Conservation (phyloP, 1,139 yeast species). For the Citeromyces hawaiiensis region DNA sequence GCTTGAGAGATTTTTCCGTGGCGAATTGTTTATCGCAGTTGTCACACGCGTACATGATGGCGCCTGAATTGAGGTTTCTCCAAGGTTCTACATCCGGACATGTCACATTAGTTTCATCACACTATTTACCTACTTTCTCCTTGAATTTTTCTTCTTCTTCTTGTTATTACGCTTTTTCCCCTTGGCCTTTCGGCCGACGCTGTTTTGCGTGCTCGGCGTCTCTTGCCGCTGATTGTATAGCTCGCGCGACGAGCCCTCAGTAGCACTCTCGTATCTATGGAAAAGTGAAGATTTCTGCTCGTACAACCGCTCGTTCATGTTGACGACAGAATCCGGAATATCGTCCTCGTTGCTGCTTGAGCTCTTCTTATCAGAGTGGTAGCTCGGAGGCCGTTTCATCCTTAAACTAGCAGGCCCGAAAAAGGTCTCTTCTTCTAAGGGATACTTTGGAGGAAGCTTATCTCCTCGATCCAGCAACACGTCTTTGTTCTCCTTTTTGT, state of each 20-base stretch:
- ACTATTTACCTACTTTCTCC: background rate
- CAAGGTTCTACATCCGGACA: background rate
- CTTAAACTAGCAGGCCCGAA: constrained; percentile 29
- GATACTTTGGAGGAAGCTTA: constrained; percentile 57
- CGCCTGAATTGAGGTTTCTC: background rate
- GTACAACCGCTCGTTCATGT: constrained; percentile 7
- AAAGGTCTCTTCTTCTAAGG: constrained; percentile 49
- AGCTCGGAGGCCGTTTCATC: constrained; percentile 3
- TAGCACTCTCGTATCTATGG: constrained; percentile 3
- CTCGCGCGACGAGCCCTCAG: constrained; percentile 1
- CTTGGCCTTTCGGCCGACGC: background rate
- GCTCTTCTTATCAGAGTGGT: constrained; percentile 1
- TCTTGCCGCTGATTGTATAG: background rate
- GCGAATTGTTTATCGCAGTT: background rate
- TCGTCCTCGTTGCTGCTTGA: constrained; percentile 2
- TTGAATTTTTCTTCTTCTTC: constrained; percentile 4
- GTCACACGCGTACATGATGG: background rate
- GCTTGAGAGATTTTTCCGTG: background rate
- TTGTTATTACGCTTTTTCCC: constrained; percentile 1
- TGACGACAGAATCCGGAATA: constrained; percentile 7
- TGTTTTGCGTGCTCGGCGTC: constrained; percentile 1
- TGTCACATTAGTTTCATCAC: background rate
- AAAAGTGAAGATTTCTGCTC: constrained; percentile 1
- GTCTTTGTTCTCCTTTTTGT: constrained; percentile 28
- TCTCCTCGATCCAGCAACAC: constrained; percentile 60